phyloP scores from a whole-genome alignment of 129 eudicot genomes.

The Artemisia tridentata region DNA sequence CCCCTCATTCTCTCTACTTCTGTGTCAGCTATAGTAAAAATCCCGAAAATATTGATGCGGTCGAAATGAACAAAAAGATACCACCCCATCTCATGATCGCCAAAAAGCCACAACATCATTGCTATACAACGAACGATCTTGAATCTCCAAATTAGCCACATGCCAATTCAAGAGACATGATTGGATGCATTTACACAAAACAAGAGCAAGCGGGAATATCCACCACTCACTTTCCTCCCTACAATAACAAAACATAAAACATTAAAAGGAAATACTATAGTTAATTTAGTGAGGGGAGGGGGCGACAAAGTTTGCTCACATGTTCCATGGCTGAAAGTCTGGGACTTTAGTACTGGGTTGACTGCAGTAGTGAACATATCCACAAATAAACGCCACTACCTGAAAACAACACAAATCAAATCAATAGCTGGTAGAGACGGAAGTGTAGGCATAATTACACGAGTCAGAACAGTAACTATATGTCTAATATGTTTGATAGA shows the following conservation, averaged over 20 bases:
- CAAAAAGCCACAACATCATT: conserved; percentile 59
- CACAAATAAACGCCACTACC: conserved; percentile 73
- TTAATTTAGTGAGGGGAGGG: too few species aligned
- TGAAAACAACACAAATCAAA: conserved; percentile 26
- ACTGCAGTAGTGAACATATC: conserved; percentile 51
- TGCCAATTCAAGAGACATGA: conserved; percentile 73
- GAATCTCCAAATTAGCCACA: conserved; percentile 84
- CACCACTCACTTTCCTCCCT: conserved; percentile 93
- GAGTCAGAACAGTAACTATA: not conserved
- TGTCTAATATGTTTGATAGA: conserved; percentile 7
- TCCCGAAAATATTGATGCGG: conserved; percentile 15
- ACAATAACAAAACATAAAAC: conserved; percentile 14
- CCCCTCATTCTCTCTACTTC: conserved; percentile 26
- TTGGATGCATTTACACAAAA: conserved; percentile 73
- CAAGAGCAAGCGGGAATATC: conserved; percentile 71
- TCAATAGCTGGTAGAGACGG: not conserved
- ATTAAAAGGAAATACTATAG: not conserved
- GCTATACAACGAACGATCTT: conserved; percentile 77
- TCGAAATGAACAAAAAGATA: conserved; percentile 22
- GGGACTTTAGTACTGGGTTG: conserved; percentile 49
- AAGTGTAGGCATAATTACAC: not conserved
- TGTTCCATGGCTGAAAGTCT: conserved; percentile 75
- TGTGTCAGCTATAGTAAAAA: conserved; percentile 28
- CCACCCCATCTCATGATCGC: conserved; percentile 42
- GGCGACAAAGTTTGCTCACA: conserved; percentile 30